Conservation (phyloP, 179 eudicot species). For the Vitellaria paradoxa region DNA sequence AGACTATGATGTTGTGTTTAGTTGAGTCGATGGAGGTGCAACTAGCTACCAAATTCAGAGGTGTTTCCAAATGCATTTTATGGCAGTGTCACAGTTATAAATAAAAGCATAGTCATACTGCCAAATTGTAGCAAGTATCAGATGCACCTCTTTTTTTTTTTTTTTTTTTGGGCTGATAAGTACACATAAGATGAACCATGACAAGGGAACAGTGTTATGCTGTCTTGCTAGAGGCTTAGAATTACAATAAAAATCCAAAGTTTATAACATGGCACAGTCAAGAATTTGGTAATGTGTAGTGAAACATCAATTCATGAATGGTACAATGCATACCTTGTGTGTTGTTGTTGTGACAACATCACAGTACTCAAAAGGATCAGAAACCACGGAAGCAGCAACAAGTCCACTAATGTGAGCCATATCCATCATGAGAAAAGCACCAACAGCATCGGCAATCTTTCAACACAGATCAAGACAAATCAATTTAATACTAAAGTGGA, state of each 20-base stretch:
- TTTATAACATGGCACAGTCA: neutral
- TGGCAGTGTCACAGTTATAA: too few species aligned
- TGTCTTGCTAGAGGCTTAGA: neutral
- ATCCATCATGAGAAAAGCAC: slow-evolving; percentile 95
- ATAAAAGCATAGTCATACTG: too few species aligned
- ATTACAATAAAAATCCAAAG: neutral
- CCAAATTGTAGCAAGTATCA: too few species aligned
- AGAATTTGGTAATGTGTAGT: neutral
- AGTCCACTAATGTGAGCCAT: slow-evolving; percentile 99
- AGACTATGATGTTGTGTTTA: too few species aligned
- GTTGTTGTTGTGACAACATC: slow-evolving; percentile 93
- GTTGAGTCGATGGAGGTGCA: too few species aligned
- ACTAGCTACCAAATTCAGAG: neutral
- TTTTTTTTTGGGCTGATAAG: too few species aligned
- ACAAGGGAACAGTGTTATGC: neutral
- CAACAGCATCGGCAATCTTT: slow-evolving; percentile 82
- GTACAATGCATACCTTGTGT: slow-evolving; percentile 60
- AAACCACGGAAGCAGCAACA: slow-evolving; percentile 89
- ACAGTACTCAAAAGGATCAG: slow-evolving; percentile 84
- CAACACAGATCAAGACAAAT: slow-evolving; percentile 13
- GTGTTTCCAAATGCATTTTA: neutral
- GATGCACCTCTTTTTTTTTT: too few species aligned
- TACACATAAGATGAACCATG: neutral
- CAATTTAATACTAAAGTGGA: slow-evolving; percentile 11
- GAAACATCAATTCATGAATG: neutral